Evolutionary conservation across 1,139 yeast species (phyloP), one percentile per base, ranked within the genome.

Genomic region (Lodderomyces margitis): DNA sequence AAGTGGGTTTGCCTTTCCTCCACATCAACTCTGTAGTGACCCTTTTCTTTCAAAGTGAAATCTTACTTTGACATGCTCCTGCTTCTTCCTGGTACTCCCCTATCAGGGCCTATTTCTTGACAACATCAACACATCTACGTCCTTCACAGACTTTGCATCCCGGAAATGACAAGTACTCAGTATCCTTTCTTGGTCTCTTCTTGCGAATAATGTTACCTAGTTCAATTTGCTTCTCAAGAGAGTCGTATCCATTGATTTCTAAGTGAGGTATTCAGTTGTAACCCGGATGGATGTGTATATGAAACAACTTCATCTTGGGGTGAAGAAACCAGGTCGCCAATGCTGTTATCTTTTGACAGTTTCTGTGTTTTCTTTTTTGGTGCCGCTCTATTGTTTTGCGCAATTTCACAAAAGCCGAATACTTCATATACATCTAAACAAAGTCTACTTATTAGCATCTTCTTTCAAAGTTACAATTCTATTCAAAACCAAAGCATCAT

Each of bases 11-110:
- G n/a, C n/a, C n/a, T n/a, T n/a, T n/a, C n/a, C n/a, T n/a, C n/a
- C n/a, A 80, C 62, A 63, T 92, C 98, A 47, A 91, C 75, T 63
- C 94, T 81, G 79, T 70, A 92, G 76, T 88, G 92, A 53, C 98
- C 98, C n/a, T 76, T 91, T 92, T 76, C 98, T 86, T 72, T 92
- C 98, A 54, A 92, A 88, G 70, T 92, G 98, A 54, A 92, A n/a
- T n/a, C n/a, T n/a, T n/a, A n/a, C n/a, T n/a, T n/a, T n/a, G n/a
- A n/a, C n/a, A n/a, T n/a, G n/a, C n/a, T n/a, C n/a, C n/a, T n/a
- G n/a, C n/a, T n/a, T n/a, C n/a, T n/a, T n/a, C n/a, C n/a, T n/a
- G n/a, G n/a, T n/a, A n/a, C n/a, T n/a, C n/a, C n/a, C n/a, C n/a
- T n/a, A n/a, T n/a, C n/a, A n/a, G n/a, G n/a, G n/a, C n/a, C 16